phyloP scores from a whole-genome alignment of 2,329 filamentous ascomycete species.

The Penicillium hesseltinei region DNA sequence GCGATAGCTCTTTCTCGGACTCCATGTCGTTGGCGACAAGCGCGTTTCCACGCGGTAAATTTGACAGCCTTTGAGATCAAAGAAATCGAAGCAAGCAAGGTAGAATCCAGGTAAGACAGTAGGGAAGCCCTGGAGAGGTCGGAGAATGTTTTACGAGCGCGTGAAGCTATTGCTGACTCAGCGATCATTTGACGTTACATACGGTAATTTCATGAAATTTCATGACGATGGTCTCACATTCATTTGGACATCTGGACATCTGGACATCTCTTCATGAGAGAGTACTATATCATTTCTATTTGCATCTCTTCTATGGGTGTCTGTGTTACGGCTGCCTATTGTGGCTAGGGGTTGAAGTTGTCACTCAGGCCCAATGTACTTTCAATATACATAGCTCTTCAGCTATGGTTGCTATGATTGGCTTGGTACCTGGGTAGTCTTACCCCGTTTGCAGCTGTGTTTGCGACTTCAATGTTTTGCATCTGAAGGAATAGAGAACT shows the following conservation, averaged over 20 bases:
- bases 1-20: slow-evolving; percentile 27
- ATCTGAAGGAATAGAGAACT: neutral
- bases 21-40: slow-evolving; percentile 24
- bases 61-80: neutral
- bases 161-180: slow-evolving; percentile 19
- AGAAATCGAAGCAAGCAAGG: neutral
- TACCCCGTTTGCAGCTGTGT: neutral
- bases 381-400: neutral
- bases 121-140: slow-evolving; percentile 2
- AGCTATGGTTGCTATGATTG: neutral
- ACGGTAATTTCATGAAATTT: slow-evolving; percentile 8
- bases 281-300: neutral
- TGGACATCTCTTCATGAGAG: neutral
- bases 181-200: slow-evolving; percentile 6
- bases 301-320: neutral
- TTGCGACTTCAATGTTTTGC: neutral
- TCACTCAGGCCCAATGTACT: neutral
- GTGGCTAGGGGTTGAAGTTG: neutral
- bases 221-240: neutral
- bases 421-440: neutral
- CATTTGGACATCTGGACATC: neutral
- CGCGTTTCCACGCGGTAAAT: slow-evolving; percentile 5
- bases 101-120: neutral
- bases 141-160: slow-evolving; percentile 18
- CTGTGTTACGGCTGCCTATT: neutral